Evolutionary conservation across 345 rosid genomes (phyloP).

Genomic region (Reutealis trisperma): DNA sequence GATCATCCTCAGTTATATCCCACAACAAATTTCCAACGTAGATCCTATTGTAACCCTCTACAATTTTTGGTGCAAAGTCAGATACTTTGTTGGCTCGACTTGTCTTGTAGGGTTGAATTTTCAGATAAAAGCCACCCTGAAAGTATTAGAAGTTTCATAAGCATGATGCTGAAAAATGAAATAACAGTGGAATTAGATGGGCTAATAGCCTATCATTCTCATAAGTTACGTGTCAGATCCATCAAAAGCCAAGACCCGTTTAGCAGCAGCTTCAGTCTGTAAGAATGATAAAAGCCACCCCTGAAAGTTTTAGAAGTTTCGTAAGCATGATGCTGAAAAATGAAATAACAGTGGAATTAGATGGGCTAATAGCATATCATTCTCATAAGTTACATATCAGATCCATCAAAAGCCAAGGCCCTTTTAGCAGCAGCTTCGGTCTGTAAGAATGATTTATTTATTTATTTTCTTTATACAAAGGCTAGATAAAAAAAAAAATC

Average conservation of each 20-base stretch:
- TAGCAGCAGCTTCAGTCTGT: slow-evolving; percentile 81
- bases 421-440: too few species aligned
- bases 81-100: slow-evolving; percentile 41
- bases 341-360: too few species aligned
- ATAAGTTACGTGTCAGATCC: slow-evolving; percentile 66
- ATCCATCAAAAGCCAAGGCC: too few species aligned
- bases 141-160: slow-evolving; percentile 24
- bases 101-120: slow-evolving; percentile 71
- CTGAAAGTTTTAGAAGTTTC: too few species aligned
- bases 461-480: too few species aligned
- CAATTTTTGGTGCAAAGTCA: slow-evolving; percentile 61
- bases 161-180: not conserved
- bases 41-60: slow-evolving; percentile 83
- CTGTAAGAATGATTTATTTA: too few species aligned
- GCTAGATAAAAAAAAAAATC: too few species aligned
- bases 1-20: slow-evolving; percentile 79
- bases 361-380: too few species aligned
- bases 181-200: not conserved
- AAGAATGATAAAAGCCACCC: too few species aligned
- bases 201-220: slow-evolving; percentile 2
- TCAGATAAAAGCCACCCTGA: slow-evolving; percentile 83
- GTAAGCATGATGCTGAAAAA: too few species aligned
- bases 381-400: too few species aligned
- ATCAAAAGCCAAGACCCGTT: slow-evolving; percentile 73
- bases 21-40: slow-evolving; percentile 85